Conservation (phyloP, 192 early-diverging fungal species). For the Rhizophlyctis rosea region DNA sequence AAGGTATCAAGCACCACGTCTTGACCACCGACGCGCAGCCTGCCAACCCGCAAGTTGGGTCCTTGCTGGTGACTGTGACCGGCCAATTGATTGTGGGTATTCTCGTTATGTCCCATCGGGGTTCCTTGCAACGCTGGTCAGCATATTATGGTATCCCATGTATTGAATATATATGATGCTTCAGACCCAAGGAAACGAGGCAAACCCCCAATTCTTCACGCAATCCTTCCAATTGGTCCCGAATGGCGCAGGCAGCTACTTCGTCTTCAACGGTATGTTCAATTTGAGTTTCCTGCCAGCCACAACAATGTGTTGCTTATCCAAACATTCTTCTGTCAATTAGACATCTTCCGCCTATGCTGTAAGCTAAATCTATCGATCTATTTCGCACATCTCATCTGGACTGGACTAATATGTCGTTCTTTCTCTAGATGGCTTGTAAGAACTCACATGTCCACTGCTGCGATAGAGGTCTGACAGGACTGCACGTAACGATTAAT, state of each 20-base stretch:
- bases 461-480: too few relatives aligned
- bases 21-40: constrained; percentile 82
- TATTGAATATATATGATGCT: too few relatives aligned
- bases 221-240: constrained; percentile 87
- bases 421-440: too few relatives aligned
- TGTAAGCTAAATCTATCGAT: too few relatives aligned
- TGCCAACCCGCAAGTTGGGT: constrained; percentile 50
- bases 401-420: too few relatives aligned
- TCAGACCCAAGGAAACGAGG: constrained; percentile 70
- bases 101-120: not conserved
- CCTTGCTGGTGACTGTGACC: constrained; percentile 78
- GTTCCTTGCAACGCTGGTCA: too few relatives aligned
- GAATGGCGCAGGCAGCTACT: constrained; percentile 60
- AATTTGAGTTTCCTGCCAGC: not conserved
- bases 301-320: not conserved
- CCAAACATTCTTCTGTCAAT: not conserved
- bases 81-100: constrained; percentile 75
- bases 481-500: too few relatives aligned
- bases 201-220: constrained; percentile 77
- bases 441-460: too few relatives aligned
- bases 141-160: too few relatives aligned
- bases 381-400: too few relatives aligned
- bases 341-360: constrained; percentile 1
- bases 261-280: constrained; percentile 70
- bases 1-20: constrained; percentile 67